Percentiles rank a stretch among this genome's conserved stretches.
phyloP scores from a whole-genome alignment of 176 grass and related monocot genomes.

The Zea luxurians region DNA sequence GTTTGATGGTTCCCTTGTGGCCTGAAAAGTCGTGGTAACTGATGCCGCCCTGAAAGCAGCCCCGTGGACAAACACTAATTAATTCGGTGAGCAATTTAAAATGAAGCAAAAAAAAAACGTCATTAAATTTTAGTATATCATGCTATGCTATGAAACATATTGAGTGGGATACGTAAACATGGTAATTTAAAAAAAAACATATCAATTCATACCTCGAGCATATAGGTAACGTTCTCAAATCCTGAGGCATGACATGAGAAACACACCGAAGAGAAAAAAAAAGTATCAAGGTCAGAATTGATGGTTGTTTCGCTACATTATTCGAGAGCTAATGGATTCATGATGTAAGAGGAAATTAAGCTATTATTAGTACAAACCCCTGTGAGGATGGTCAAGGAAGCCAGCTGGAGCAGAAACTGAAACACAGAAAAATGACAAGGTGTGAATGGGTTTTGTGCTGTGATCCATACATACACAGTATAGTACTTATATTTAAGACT shows the following conservation, averaged over 20 bases:
- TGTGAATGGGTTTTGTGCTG: background rate
- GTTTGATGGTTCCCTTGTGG: conserved; percentile 74
- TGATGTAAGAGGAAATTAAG: background rate
- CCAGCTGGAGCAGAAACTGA: conserved; percentile 71
- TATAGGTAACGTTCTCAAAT: conserved; percentile 78
- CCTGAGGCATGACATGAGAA: conserved; percentile 37
- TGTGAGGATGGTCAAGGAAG: conserved; percentile 78
- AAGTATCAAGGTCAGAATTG: background rate
- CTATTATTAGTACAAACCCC: conserved; percentile 43
- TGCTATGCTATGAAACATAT: background rate
- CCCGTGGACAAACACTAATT: background rate
- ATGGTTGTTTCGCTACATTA: background rate
- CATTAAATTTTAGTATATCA: background rate
- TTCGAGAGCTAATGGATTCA: background rate
- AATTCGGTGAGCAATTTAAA: background rate
- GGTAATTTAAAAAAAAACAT: background rate
- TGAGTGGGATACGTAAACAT: background rate
- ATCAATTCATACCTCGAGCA: conserved; percentile 63
- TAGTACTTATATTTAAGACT: background rate
- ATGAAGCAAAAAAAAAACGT: background rate
- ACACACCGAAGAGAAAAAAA: background rate
- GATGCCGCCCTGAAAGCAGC: conserved; percentile 56
- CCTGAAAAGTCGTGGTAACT: conserved; percentile 86
- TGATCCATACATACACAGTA: background rate
- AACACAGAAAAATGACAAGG: background rate